Evolutionary conservation across 2,329 filamentous ascomycete genomes (phyloP).

Genomic region (Neonectria coccinea): DNA sequence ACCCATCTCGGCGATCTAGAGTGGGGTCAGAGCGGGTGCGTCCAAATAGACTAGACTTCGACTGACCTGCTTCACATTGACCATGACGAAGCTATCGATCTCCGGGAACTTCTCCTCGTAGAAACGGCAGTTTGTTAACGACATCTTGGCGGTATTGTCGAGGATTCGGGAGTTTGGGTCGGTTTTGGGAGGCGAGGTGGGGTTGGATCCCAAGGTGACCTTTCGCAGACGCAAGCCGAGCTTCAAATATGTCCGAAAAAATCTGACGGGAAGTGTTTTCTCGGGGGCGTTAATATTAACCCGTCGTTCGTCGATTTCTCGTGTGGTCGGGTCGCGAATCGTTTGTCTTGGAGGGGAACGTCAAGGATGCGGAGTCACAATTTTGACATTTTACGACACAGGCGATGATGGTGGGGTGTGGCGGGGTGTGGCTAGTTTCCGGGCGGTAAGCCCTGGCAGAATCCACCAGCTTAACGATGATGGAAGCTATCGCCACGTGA

Average conservation of each 20-base stretch:
- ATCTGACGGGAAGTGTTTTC: constrained; percentile 9
- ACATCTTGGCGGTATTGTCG: constrained; percentile 76
- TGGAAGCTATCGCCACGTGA: constrained; percentile 52
- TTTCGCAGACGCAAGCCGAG: constrained; percentile 40
- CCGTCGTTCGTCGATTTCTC: constrained; percentile 32
- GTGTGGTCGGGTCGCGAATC: constrained; percentile 41
- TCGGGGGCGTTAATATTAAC: constrained; percentile 16
- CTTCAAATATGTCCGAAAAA: constrained; percentile 33
- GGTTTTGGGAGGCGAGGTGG: constrained; percentile 48
- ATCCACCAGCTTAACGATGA: constrained; percentile 35
- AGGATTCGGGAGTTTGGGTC: constrained; percentile 39
- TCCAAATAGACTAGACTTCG: constrained; percentile 26
- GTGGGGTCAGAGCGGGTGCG: constrained; percentile 36
- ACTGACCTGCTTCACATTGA: constrained; percentile 96
- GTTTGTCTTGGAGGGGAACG: constrained; percentile 37
- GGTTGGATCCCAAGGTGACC: constrained; percentile 45
- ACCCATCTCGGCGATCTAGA: constrained; percentile 98
- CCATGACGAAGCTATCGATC: constrained; percentile 99
- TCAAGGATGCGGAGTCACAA: constrained; percentile 54
- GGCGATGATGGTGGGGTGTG: constrained; percentile 56
- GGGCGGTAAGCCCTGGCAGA: constrained; percentile 50
- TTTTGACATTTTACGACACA: constrained; percentile 57
- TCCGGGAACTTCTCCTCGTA: constrained; percentile 96
- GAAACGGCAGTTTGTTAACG: constrained; percentile 95
- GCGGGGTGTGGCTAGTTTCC: constrained; percentile 51